These are phyloP conservation scores for Periconia macrospinosa DNA, from an alignment of 2,329 filamentous ascomycete species.

Conservation along the genomic window DNA sequence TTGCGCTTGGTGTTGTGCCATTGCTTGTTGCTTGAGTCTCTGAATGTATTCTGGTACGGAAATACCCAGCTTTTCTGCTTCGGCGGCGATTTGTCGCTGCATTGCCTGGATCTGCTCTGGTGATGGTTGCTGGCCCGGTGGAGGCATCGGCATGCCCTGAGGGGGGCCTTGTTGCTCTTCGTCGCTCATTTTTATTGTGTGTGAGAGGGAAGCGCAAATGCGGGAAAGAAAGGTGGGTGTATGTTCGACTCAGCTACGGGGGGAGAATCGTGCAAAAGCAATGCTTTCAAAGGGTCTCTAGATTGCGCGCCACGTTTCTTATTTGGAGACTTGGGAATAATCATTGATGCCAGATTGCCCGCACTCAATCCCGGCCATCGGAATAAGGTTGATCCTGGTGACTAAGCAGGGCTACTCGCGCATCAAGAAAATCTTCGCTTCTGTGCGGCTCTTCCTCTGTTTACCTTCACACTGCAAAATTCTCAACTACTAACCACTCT, in stretches of 20 bases:
- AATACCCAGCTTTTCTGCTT: slow-evolving; percentile 84
- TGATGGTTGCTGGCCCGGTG: slow-evolving; percentile 60
- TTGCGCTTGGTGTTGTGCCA: slow-evolving; percentile 57
- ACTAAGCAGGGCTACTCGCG: no score
- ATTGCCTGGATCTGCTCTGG: slow-evolving; percentile 85
- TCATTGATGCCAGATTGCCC: slow-evolving; percentile 20
- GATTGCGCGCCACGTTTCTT: no score
- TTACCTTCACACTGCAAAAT: no score
- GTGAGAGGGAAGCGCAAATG: neutral
- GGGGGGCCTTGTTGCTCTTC: slow-evolving; percentile 22
- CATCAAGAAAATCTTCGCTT: no score
- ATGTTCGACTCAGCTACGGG: neutral
- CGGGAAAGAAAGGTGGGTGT: neutral
- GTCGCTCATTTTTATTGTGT: slow-evolving; percentile 20
- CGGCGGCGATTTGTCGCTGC: slow-evolving; percentile 77
- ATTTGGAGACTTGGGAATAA: slow-evolving; percentile 11
- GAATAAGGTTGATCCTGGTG: neutral
- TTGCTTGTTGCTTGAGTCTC: slow-evolving; percentile 54
- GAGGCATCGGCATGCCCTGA: slow-evolving; percentile 25
- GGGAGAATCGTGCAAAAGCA: neutral
- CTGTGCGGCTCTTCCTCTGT: no score
- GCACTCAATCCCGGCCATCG: neutral
- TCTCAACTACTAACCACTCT: neutral
- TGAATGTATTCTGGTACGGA: slow-evolving; percentile 80
- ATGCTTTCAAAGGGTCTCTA: no score